Base-by-base conservation (phyloP, 257 asterid genomes). In the Verbena officinalis region DNA sequence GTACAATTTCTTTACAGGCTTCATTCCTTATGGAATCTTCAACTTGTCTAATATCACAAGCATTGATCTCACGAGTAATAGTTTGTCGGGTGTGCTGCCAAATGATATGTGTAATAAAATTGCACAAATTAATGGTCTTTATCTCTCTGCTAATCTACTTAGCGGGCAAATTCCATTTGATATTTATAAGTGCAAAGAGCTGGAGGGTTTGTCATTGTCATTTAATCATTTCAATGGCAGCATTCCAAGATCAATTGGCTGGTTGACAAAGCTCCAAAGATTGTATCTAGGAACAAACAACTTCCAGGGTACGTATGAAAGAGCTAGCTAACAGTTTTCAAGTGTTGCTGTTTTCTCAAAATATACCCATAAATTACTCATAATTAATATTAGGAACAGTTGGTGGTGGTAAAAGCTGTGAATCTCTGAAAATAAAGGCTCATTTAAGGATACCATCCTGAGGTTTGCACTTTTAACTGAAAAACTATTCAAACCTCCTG, bases 181-280 rank as follows among this genome's bases (percentile, higher is more conserved):
- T 45, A 68, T 79, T 40, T 54, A 74, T 48, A 74, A 78, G 73
- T 77, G 82, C 64, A 65, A 33, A 9, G 24, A 59, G 30, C 73
- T 77, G 0, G 38, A 34, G 33, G 20, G 3, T 6, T 10, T 77
- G 48, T 68, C 68, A 0, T 52, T 72, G 15, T 73, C 76, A 1
- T 44, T 9, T 38, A 77, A 73, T 45, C 73, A 77, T 73, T 77
- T 77, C 66, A 72, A 39, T 42, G 78, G 82, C 36, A 73, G 76
- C 73, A 58, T 77, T 4, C 75, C 82, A 1, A 52, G 60, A 7
- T 72, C 79, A 2, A 48, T 77, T 13, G 76, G 73, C 33, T 9
- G 59, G 43, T 27, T 77, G 55, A 15, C 48, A 13, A 51, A 61
- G 11, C 65, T 76, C 43, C 44, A 24, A 55, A 5, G 15, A 14